Conservation (phyloP, 345 rosid genomes). For the Pelargonium nanum region DNA sequence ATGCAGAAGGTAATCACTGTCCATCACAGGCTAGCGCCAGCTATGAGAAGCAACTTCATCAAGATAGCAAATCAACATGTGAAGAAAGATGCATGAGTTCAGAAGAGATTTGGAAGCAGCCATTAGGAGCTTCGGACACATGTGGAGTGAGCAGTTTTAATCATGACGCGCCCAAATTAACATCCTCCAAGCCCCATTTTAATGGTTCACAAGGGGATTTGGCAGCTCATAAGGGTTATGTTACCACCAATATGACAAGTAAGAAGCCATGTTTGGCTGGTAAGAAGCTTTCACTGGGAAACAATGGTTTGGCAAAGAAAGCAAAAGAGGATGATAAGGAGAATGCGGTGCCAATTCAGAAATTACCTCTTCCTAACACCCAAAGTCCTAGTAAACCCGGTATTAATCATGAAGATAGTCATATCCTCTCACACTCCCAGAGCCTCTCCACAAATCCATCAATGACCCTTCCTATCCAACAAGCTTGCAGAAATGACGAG, state of each 20-base stretch:
- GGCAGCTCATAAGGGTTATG: slow-evolving; percentile 12
- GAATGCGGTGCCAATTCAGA: slow-evolving; percentile 13
- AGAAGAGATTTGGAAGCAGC: background rate
- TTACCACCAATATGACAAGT: slow-evolving; percentile 1
- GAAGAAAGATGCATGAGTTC: slow-evolving; percentile 7
- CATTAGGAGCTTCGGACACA: background rate
- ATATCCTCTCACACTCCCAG: slow-evolving; percentile 1
- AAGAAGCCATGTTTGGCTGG: slow-evolving; percentile 16
- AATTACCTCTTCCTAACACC: slow-evolving; percentile 11
- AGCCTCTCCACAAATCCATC: slow-evolving; percentile 6
- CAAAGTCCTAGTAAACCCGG: slow-evolving; percentile 15
- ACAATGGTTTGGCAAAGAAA: slow-evolving; percentile 15
- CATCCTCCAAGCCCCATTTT: too few species aligned
- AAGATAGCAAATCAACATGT: slow-evolving; percentile 1
- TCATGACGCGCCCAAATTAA: too few species aligned
- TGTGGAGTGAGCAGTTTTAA: background rate
- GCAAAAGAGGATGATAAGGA: slow-evolving; percentile 21
- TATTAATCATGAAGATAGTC: slow-evolving; percentile 8
- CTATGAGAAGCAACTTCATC: slow-evolving; percentile 2
- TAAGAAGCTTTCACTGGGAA: slow-evolving; percentile 40
- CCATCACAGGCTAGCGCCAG: slow-evolving; percentile 5
- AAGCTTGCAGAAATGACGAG: background rate
- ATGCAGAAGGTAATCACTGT: slow-evolving; percentile 11
- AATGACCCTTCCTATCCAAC: slow-evolving; percentile 1
- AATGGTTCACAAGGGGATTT: too few species aligned